These are phyloP conservation scores for Tremella fuciformis DNA, from an alignment of 768 basidiomycete genomes.

Conservation along the genomic window DNA sequence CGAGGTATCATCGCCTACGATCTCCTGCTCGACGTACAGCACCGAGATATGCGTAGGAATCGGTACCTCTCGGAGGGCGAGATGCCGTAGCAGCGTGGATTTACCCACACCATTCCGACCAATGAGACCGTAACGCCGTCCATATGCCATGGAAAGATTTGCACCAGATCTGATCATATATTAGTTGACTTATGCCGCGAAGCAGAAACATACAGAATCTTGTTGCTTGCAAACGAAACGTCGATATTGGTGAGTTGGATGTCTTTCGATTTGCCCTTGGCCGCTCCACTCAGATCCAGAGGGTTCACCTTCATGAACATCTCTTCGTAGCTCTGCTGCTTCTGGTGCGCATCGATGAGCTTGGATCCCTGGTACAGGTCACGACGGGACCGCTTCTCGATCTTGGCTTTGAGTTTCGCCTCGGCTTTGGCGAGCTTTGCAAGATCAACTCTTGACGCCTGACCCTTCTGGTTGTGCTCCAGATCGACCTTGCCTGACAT, in stretches of 20 bases:
- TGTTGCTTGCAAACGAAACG: slow-evolving; percentile 91
- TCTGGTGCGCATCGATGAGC: slow-evolving; percentile 83
- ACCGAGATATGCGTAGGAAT: slow-evolving; percentile 94
- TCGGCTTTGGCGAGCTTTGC: slow-evolving; percentile 76
- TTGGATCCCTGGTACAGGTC: slow-evolving; percentile 96
- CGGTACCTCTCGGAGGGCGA: slow-evolving; percentile 89
- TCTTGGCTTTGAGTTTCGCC: slow-evolving; percentile 93
- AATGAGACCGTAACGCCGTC: slow-evolving; percentile 32
- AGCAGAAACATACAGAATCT: slow-evolving; percentile 66
- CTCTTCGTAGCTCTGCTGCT: slow-evolving; percentile 98
- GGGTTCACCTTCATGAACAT: slow-evolving; percentile 99
- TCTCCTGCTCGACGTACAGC: slow-evolving; percentile 98
- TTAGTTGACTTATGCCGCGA: not conserved
- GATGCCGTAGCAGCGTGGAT: slow-evolving; percentile 88
- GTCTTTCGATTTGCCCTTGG: slow-evolving; percentile 96
- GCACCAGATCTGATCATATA: slow-evolving; percentile 40
- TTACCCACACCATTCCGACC: slow-evolving; percentile 74
- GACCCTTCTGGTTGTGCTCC: slow-evolving; percentile 51
- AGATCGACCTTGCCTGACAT: slow-evolving; percentile 52
- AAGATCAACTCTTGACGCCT: slow-evolving; percentile 53
- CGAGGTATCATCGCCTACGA: slow-evolving; percentile 85
- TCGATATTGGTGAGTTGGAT: slow-evolving; percentile 93
- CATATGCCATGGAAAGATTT: slow-evolving; percentile 45
- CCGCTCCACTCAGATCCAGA: slow-evolving; percentile 66
- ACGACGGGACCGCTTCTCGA: slow-evolving; percentile 86